Base-by-base conservation (phyloP, 139 green algal species). In the Raphidocelis subcapitata region DNA sequence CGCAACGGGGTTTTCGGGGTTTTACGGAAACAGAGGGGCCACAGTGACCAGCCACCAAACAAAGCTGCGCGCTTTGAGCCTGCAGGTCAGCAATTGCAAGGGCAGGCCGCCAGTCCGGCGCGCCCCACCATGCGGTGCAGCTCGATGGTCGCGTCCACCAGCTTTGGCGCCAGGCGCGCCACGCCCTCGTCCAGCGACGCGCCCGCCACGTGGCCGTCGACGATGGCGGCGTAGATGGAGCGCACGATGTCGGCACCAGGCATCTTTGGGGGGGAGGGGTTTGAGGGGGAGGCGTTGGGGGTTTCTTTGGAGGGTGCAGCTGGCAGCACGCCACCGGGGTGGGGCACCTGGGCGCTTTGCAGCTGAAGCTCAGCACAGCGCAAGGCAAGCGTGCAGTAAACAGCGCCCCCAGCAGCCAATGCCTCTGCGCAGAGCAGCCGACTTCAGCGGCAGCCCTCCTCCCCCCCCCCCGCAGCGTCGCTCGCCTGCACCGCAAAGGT, bases 141-240 rank as follows among this genome's bases (percentile, higher is more conserved):
- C 77, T 97, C 93, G 55, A 96, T 90, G 31, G 87, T 92, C 15
- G 93, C 93, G 56, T 95, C 89, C 51, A 95, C 90, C 54, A 97
- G 73, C 73, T 89, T 90, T 28, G 62, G 35, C 2, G 74, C 75
- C 64, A 97, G 82, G 63, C 81, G 75, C 18, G 66, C 65, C n/a
- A 96, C 78, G 36, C 93, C 87, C 12, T 73, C 26, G 32, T 91
- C 86, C 75, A 95, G 95, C 49, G 57, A 65, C 26, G 44, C 72
- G 46, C 96, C 60, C 37, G 78, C 32, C 21, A 60, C 49, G 73
- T 79, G 73, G 23, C 68, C 70, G 4, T 74, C 46, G 29, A 75
- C 20, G 4, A 83, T 67, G 24, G 84, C 79, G 55, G 79, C 79
- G 79, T 90, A 90, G 41, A 91, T 86, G 52, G 75, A 81, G 72